A percentile compares a stretch with the other conserved stretches of the same genome.
Evolutionary conservation across 306 rosid genomes (phyloP).

Genomic region (Carpinus fangiana): DNA sequence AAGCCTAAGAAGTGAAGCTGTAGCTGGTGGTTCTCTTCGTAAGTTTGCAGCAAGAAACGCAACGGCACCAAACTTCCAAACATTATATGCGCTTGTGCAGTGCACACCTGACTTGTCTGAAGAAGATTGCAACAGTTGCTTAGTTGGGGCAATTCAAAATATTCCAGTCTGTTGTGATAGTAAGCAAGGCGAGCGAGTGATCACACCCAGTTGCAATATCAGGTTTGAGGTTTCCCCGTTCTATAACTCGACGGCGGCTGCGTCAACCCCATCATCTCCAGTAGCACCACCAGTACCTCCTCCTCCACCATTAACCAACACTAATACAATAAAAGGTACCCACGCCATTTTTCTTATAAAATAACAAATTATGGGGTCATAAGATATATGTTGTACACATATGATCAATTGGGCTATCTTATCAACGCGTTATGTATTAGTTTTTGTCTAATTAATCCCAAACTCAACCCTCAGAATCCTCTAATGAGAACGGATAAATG

Average conservation of each 20-base stretch:
- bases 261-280: not conserved
- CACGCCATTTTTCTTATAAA: not conserved
- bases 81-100: constrained; percentile 28
- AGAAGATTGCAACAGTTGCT: constrained; percentile 22
- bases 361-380: not conserved
- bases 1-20: not conserved
- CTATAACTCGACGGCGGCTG: not conserved
- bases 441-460: too few species aligned
- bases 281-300: too few species aligned
- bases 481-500: not conserved
- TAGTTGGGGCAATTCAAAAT: not conserved
- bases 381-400: too few species aligned
- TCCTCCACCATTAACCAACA: not conserved
- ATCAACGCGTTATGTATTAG: too few species aligned
- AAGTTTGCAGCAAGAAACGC: constrained; percentile 24
- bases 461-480: not conserved
- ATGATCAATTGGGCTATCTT: too few species aligned
- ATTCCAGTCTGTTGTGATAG: constrained; percentile 1
- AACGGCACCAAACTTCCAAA: not conserved
- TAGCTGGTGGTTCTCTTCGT: not conserved
- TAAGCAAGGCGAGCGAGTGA: constrained; percentile 14
- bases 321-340: too few species aligned
- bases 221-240: constrained; percentile 27
- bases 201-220: constrained; percentile 42
- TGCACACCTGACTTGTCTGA: constrained; percentile 32